Percentiles rank a stretch among this genome's conserved stretches.
phyloP scores from a whole-genome alignment of 2,329 filamentous ascomycete species.

The Lachnellula suecica region DNA sequence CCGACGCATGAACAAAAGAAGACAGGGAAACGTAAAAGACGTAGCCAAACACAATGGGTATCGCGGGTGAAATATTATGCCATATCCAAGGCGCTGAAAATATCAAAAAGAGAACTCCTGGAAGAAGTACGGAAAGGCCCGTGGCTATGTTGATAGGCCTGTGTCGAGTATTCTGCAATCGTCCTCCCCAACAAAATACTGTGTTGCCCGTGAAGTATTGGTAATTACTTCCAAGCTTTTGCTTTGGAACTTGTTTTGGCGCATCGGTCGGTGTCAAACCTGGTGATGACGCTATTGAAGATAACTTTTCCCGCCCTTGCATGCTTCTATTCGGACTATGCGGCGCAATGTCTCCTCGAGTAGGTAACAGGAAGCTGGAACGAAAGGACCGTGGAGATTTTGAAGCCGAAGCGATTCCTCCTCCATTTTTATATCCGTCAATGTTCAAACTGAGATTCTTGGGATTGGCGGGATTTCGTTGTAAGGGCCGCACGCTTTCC shows the following conservation, averaged over 20 bases:
- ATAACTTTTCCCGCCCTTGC: slow-evolving; percentile 77
- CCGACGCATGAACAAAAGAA: slow-evolving; percentile 90
- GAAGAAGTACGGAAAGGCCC: slow-evolving; percentile 75
- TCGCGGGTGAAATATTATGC: slow-evolving; percentile 81
- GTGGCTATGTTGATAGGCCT: slow-evolving; percentile 88
- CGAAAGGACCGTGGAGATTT: slow-evolving; percentile 76
- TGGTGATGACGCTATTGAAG: slow-evolving; percentile 76
- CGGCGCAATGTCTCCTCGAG: slow-evolving; percentile 50
- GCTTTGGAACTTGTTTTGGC: slow-evolving; percentile 27
- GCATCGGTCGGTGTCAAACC: slow-evolving; percentile 52
- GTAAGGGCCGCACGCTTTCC: slow-evolving; percentile 76
- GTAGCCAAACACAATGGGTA: slow-evolving; percentile 89
- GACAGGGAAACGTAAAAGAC: slow-evolving; percentile 88
- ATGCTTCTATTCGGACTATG: slow-evolving; percentile 54
- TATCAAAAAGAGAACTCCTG: slow-evolving; percentile 80
- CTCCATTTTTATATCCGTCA: slow-evolving; percentile 56
- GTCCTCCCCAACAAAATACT: slow-evolving; percentile 80
- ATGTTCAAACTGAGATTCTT: slow-evolving; percentile 57
- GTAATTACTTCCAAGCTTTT: slow-evolving; percentile 68
- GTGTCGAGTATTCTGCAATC: slow-evolving; percentile 84
- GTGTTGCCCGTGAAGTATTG: slow-evolving; percentile 95
- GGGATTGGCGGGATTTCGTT: slow-evolving; percentile 32
- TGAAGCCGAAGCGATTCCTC: slow-evolving; percentile 55
- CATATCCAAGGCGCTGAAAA: slow-evolving; percentile 80
- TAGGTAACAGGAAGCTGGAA: slow-evolving; percentile 69